phyloP scores from a whole-genome alignment of 192 early-diverging fungal genomes.

The Podila epicladia region DNA sequence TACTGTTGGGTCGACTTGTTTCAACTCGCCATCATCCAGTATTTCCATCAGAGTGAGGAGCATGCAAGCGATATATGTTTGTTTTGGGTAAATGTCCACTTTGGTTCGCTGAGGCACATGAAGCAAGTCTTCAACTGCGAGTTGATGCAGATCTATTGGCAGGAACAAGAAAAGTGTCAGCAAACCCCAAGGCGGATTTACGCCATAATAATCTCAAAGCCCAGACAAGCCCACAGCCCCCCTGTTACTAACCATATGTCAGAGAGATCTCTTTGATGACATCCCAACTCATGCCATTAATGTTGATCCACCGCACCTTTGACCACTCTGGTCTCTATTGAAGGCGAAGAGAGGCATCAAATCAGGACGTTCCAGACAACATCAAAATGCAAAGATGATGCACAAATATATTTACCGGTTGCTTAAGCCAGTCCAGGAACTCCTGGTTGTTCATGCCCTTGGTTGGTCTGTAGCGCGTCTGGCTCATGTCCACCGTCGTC shows the following conservation, averaged over 20 bases:
- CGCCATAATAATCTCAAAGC: too few relatives aligned
- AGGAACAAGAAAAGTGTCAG: not conserved
- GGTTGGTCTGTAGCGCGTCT: constrained; percentile 8
- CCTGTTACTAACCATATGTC: constrained; percentile 39
- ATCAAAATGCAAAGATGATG: not conserved
- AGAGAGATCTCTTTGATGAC: constrained; percentile 52
- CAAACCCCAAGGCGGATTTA: too few relatives aligned
- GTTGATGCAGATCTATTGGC: constrained; percentile 36
- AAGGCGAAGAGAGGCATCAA: not conserved
- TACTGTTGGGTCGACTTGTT: constrained; percentile 18
- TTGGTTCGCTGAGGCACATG: constrained; percentile 48
- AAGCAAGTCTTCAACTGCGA: constrained; percentile 42
- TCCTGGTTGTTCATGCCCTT: constrained; percentile 30
- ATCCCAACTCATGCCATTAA: constrained; percentile 59
- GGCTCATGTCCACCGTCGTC: constrained; percentile 28
- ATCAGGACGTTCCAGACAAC: not conserved
- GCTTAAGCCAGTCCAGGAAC: constrained; percentile 32
- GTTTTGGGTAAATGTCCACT: constrained; percentile 44
- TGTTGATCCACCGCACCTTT: constrained; percentile 64
- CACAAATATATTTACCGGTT: constrained; percentile 15
- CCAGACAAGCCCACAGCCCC: too few relatives aligned
- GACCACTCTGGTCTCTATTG: constrained; percentile 48
- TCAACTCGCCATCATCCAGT: constrained; percentile 13
- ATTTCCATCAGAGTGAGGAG: constrained; percentile 37
- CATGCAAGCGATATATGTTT: constrained; percentile 35